A percentile compares a stretch with the other conserved stretches of the same genome.
Evolutionary conservation across 2,329 filamentous ascomycete genomes (phyloP).

Genomic region (Ophiocordyceps robertsii): DNA sequence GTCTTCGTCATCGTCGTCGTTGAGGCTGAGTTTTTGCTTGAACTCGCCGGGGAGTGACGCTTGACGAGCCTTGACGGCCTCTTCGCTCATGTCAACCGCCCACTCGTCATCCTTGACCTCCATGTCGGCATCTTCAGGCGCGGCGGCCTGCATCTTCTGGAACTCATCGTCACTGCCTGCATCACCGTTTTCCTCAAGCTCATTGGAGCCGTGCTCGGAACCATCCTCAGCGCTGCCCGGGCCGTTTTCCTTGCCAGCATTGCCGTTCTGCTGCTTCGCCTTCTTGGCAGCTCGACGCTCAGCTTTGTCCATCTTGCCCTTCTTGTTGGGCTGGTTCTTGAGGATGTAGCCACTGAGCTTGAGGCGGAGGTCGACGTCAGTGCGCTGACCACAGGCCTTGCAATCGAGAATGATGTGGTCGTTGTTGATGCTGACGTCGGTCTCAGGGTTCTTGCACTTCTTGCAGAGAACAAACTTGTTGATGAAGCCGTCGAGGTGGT

Average conservation of each 20-base stretch:
- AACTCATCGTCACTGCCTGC: slow-evolving; percentile 86
- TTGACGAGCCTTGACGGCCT: slow-evolving; percentile 87
- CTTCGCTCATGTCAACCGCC: slow-evolving; percentile 93
- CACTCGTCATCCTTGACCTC: slow-evolving; percentile 78
- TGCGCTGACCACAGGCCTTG: slow-evolving; percentile 94
- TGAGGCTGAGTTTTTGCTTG: slow-evolving; percentile 79
- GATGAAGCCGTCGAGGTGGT: slow-evolving; percentile 97
- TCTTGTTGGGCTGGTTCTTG: slow-evolving; percentile 74
- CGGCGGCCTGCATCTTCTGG: slow-evolving; percentile 59
- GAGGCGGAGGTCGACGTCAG: slow-evolving; percentile 79
- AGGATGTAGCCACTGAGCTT: slow-evolving; percentile 97
- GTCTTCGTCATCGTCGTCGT: slow-evolving; percentile 69
- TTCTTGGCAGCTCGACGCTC: slow-evolving; percentile 82
- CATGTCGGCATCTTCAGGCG: slow-evolving; percentile 32
- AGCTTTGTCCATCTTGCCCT: slow-evolving; percentile 96
- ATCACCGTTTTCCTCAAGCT: slow-evolving; percentile 42
- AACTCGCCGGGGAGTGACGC: slow-evolving; percentile 88
- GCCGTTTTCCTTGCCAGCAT: slow-evolving; percentile 40
- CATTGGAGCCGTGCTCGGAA: slow-evolving; percentile 35
- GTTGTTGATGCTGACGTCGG: slow-evolving; percentile 89
- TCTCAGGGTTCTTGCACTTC: slow-evolving; percentile 99
- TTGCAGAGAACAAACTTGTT: slow-evolving; percentile 98
- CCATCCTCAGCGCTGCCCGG: slow-evolving; percentile 42
- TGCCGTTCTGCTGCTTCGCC: slow-evolving; percentile 68
- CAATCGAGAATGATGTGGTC: slow-evolving; percentile 86